These are phyloP conservation scores for Rhododendron ovatum DNA, from an alignment of 148 eudicot genomes.

Conservation along the genomic window DNA sequence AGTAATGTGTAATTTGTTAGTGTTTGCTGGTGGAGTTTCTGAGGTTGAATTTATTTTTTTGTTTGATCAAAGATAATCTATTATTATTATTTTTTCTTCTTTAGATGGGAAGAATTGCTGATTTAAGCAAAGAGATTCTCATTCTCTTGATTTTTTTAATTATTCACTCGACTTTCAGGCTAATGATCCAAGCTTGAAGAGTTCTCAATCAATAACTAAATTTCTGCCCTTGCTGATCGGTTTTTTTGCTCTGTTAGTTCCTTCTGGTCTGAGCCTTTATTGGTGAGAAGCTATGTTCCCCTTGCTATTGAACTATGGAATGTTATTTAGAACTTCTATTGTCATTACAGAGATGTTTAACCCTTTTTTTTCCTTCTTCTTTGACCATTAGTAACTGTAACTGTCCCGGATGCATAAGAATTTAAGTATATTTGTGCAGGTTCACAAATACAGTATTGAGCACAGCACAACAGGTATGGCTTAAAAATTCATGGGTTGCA, in stretches of 20 bases:
- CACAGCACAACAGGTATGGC: slow-evolving; percentile 86
- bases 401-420: too few species aligned
- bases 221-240: slow-evolving; percentile 82
- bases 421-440: slow-evolving; percentile 35
- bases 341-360: too few species aligned
- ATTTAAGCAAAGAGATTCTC: neutral
- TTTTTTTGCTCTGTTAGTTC: slow-evolving; percentile 86
- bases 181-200: slow-evolving; percentile 63
- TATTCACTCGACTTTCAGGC: slow-evolving; percentile 19
- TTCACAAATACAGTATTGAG: slow-evolving; percentile 86
- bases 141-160: neutral
- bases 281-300: slow-evolving; percentile 43
- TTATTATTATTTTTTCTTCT: neutral
- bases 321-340: neutral
- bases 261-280: slow-evolving; percentile 92
- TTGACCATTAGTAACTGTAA: too few species aligned
- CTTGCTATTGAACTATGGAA: neutral
- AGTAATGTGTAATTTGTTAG: too few species aligned
- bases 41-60: too few species aligned
- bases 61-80: too few species aligned
- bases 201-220: slow-evolving; percentile 69
- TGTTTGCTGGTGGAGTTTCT: too few species aligned
- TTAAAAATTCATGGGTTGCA: slow-evolving; percentile 80
- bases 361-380: too few species aligned
- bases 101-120: neutral